Conservation (phyloP, 2,329 filamentous ascomycete species). For the Trichoderma gracile region DNA sequence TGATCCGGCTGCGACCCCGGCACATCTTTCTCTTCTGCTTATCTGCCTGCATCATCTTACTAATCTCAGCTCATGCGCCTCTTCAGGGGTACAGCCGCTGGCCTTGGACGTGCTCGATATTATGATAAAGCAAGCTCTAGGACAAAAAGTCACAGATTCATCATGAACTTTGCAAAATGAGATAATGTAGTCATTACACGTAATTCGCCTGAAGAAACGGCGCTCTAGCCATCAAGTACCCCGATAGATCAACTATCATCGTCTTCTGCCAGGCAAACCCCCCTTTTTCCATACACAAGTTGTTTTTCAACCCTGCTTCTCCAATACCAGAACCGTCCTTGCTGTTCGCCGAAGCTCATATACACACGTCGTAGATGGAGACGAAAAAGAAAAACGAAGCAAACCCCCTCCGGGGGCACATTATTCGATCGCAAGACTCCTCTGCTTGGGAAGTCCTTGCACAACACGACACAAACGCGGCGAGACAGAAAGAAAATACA, state of each 20-base stretch:
- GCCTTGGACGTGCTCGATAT: too few relatives aligned
- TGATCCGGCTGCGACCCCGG: background rate
- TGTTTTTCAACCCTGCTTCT: background rate
- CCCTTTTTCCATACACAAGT: constrained; percentile 7
- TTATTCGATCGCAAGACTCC: background rate
- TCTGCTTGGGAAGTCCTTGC: background rate
- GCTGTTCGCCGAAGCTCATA: background rate
- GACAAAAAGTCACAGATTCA: background rate
- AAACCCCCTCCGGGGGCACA: background rate
- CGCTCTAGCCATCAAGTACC: background rate
- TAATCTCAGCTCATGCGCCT: background rate
- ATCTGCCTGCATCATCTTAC: background rate
- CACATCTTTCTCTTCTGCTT: background rate
- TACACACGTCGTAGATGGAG: background rate
- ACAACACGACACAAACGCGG: background rate
- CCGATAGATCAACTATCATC: background rate
- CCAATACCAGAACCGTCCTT: background rate
- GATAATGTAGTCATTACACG: constrained; percentile 15
- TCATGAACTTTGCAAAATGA: too few relatives aligned
- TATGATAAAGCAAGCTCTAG: too few relatives aligned
- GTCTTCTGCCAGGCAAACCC: background rate
- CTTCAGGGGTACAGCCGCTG: background rate
- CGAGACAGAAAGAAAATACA: background rate
- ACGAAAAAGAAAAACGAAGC: background rate
- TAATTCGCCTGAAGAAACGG: constrained; percentile 13